These are phyloP conservation scores for Boletus semigastroideus DNA, from an alignment of 1,284 basidiomycete species.

Conservation along the genomic window DNA sequence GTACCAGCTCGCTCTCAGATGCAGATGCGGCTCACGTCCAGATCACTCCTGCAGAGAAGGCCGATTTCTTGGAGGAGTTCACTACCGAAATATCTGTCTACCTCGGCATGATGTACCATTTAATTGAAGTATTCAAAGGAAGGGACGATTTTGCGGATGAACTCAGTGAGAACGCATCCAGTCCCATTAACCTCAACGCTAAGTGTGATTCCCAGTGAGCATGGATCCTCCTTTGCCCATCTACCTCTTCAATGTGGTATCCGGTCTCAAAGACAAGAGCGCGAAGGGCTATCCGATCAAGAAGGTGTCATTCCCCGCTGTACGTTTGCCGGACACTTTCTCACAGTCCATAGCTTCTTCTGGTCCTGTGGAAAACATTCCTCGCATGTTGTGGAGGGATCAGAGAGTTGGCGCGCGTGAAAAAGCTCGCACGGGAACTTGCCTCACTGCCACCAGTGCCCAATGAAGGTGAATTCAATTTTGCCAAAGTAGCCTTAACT, in stretches of 20 bases:
- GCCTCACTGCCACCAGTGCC: constrained; percentile 61
- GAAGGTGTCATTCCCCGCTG: constrained; percentile 57
- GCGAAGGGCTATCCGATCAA: constrained; percentile 96
- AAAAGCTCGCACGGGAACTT: constrained; percentile 84
- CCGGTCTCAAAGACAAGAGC: constrained; percentile 89
- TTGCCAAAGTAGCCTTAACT: not conserved
- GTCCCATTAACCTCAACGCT: constrained; percentile 9
- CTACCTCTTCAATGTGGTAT: constrained; percentile 88
- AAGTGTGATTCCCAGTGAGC: constrained; percentile 63
- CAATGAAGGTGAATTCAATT: constrained; percentile 55
- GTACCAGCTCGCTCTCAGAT: constrained; percentile 65
- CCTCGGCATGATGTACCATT: constrained; percentile 89
- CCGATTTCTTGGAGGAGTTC: constrained; percentile 82
- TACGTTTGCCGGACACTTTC: not conserved
- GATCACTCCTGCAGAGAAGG: constrained; percentile 66
- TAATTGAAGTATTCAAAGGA: constrained; percentile 89
- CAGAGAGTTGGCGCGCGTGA: constrained; percentile 81
- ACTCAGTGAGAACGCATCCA: constrained; percentile 67
- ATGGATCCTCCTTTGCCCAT: constrained; percentile 93
- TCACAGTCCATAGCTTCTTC: constrained; percentile 62
- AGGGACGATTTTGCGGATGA: constrained; percentile 94
- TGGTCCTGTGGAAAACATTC: constrained; percentile 96
- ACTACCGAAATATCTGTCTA: constrained; percentile 90
- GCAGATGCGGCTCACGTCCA: constrained; percentile 67
- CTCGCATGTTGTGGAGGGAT: constrained; percentile 92